Percentiles rank a stretch among this genome's conserved stretches.
Conservation (phyloP, 169 alveolate species). For the Plasmodium gallinaceum region DNA sequence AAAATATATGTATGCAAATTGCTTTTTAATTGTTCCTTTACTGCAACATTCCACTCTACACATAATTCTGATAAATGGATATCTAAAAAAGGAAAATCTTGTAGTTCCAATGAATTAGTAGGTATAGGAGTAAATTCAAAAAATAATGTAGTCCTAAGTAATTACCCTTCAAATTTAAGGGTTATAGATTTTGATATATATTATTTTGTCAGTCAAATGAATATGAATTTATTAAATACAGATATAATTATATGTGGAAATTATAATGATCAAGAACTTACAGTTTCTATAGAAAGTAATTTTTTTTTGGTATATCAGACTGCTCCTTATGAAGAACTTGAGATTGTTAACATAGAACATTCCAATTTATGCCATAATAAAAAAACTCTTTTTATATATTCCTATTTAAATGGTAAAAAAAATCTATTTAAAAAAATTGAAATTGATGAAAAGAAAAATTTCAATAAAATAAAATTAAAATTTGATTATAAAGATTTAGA, state of each 20-base stretch:
- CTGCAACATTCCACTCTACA: conserved; percentile 11
- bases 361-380: conserved; percentile 4
- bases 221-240: conserved; percentile 31
- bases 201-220: conserved; percentile 14
- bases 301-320: conserved; percentile 29
- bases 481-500: conserved; percentile 38
- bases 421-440: conserved; percentile 45
- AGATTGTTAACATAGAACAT: conserved; percentile 16
- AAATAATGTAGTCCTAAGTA: conserved; percentile 25
- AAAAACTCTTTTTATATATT: conserved; percentile 53
- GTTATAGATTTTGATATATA: conserved; percentile 29
- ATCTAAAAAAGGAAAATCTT: conserved; percentile 58
- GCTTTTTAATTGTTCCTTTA: conserved; percentile 41
- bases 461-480: conserved; percentile 21
- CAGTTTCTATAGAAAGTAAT: conserved; percentile 36
- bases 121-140: conserved; percentile 10
- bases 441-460: conserved; percentile 33
- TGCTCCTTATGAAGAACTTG: conserved; percentile 35
- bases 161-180: conserved; percentile 19
- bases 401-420: conserved; percentile 33
- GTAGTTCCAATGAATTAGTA: conserved; percentile 37
- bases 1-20: conserved; percentile 36
- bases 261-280: conserved; percentile 39
- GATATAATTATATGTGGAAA: conserved; percentile 70
- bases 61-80: conserved; percentile 39